These are phyloP conservation scores for Eucalyptus sp. DNA, from an alignment of 345 rosid species.

Conservation along the genomic window DNA sequence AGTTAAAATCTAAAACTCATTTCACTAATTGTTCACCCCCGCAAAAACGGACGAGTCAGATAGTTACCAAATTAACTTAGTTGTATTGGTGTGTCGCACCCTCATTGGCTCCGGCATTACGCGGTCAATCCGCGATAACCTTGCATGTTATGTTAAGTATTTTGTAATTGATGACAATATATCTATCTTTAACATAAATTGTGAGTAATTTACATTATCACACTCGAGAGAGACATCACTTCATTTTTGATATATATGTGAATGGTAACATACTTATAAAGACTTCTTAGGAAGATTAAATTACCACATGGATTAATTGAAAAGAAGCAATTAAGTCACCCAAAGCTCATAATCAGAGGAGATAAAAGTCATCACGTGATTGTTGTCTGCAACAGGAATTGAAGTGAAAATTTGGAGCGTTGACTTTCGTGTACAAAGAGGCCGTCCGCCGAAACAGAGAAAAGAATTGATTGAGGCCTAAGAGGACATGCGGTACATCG, in stretches of 20 bases:
- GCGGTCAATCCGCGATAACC: rapidly evolving
- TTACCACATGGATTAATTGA: neutral
- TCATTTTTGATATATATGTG: rapidly evolving
- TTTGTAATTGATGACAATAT: neutral
- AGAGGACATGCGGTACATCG: neutral
- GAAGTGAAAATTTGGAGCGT: neutral
- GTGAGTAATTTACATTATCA: neutral
- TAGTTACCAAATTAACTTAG: rapidly evolving
- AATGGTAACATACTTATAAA: neutral
- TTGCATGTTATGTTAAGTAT: neutral
- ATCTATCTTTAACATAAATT: neutral
- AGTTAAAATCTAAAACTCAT: neutral
- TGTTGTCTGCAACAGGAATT: neutral
- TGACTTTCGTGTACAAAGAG: neutral
- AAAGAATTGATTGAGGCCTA: neutral
- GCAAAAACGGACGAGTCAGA: neutral
- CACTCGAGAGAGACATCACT: neutral
- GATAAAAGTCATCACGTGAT: neutral
- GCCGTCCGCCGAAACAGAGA: neutral
- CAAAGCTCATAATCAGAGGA: neutral
- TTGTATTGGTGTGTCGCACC: rapidly evolving
- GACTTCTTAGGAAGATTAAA: neutral
- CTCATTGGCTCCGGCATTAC: rapidly evolving
- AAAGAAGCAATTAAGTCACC: neutral
- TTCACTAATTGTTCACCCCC: neutral